Base-by-base conservation (phyloP, 73 alveolate species). In the Paramecium pentaurelia region DNA sequence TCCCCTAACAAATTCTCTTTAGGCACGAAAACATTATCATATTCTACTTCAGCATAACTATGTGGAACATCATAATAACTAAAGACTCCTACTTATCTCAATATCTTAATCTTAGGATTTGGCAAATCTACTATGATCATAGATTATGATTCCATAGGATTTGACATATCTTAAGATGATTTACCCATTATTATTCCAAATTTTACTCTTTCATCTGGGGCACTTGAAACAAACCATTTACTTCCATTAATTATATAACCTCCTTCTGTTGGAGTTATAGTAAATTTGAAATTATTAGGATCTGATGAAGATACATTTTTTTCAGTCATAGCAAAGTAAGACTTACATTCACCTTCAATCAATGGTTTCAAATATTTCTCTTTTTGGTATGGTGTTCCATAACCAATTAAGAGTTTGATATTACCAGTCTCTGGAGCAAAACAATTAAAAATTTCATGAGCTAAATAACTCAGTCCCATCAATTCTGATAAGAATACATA, bases 381-480 rank as follows among this genome's bases (percentile, higher is more conserved):
- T 88, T 86, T 94, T 64, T 94, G 91, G 68, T 90, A 94, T 10
- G 86, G 86, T 11, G 96, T 91, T 16, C 96, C 96, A 49, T 83
- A 94, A 68, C 75, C 71, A 70, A 88, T 93, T 30, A 94, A 54
- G 12, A 94, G 94, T 75, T 94, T 94, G 77, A 94, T 94, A 70
- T 94, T 94, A 27, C 96, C 96, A 0, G 96, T 94, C 77, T 94
- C 96, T 6, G 96, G 96, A 3, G 96, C 96, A n/a, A 86, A 80
- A 86, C 96, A 94, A 88, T 94, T 94, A 91, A 94, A 88, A 2
- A 45, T 40, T n/a, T 60, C 94, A 18, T 77, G 94, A 25, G 92
- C 94, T 4, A 88, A 36, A 68, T 60, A 70, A 71, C 90, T 60
- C 0, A 70, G n/a, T 16, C 94, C 94, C 92, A 70, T 75, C 36